Evolutionary conservation across 2,329 filamentous ascomycete genomes (phyloP), one percentile per base, ranked within the genome.

Genomic region (Phaeophleospora eucalypticola): DNA sequence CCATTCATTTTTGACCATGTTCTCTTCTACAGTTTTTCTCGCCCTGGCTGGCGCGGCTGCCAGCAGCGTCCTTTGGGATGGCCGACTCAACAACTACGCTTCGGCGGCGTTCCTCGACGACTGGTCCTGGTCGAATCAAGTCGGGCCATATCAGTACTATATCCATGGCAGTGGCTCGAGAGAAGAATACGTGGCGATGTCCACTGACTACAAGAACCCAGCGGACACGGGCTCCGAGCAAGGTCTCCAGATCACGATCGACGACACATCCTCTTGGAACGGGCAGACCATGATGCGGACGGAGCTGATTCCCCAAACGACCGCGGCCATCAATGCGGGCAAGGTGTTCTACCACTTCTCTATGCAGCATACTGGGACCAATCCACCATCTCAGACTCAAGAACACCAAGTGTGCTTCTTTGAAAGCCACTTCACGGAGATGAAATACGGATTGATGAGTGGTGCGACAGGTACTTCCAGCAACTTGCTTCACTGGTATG

Each of bases 341-440:
- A 82, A 78, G 41, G 77, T 86, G 27, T 85, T 76, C 69, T 88
- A 87, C 66, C 84, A 88, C 66, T 87, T 87, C 68, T 82, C 77
- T 49, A 76, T 88, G 54, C 80, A 78, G 73, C 74, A 78, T 37
- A 72, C 68, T 12, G 71, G 70, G 36, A 74, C 69, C 15, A 86
- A 87, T 59, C 71, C 81, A 0, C 84, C 84, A 0, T 77, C 74
- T 34, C 69, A 75, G 3, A 76, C 73, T 9, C 76, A 82, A 45
- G 84, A 88, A 71, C 84, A 88, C 66, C 84, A 87, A 67, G 72
- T 80, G 43, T 71, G 68, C 53, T 80, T 80, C 62, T 80, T 80
- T 69, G 83, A 86, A 68, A 80, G 74, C 63, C 84, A 87, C 68
- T 87, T 87, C 67, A 87, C 83, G 10, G 84, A 87, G 71, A 68